These are phyloP conservation scores for Candolleomyces aberdarensis DNA, from an alignment of 768 basidiomycete species.

Conservation along the genomic window DNA sequence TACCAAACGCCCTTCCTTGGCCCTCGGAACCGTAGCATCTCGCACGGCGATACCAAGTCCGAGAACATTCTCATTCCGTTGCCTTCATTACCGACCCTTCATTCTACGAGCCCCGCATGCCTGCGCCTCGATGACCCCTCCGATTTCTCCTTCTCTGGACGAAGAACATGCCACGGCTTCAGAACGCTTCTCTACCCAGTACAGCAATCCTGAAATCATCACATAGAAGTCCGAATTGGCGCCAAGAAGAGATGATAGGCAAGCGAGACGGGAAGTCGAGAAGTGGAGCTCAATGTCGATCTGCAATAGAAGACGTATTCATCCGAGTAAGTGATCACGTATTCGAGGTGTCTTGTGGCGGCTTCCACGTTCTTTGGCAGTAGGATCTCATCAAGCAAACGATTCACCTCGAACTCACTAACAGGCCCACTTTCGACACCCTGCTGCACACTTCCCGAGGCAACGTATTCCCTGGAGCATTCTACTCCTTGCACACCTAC, in stretches of 20 bases:
- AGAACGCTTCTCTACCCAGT: constrained; percentile 86
- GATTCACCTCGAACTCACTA: constrained; percentile 76
- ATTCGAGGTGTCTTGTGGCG: constrained; percentile 2
- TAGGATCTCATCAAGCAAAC: constrained; percentile 88
- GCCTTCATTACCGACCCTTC: constrained; percentile 82
- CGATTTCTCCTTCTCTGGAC: constrained; percentile 93
- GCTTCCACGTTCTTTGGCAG: constrained; percentile 21
- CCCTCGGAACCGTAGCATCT: constrained; percentile 79
- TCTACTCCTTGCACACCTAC: constrained; percentile 93
- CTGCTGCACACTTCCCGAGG: constrained; percentile 74
- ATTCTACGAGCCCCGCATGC: constrained; percentile 87
- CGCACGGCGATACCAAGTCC: constrained; percentile 97
- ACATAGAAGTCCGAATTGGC: constrained; percentile 59
- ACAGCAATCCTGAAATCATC: constrained; percentile 63
- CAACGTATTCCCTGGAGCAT: constrained; percentile 84
- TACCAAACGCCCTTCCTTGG: constrained; percentile 83
- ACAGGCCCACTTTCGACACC: constrained; percentile 79
- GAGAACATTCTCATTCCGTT: constrained; percentile 42
- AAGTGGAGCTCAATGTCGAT: constrained; percentile 83
- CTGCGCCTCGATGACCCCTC: constrained; percentile 95
- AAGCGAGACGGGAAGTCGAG: constrained; percentile 76
- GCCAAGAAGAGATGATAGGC: constrained; percentile 51
- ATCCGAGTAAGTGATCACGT: constrained; percentile 60
- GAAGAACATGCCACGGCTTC: constrained; percentile 96
- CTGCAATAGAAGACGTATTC: constrained; percentile 73